These are phyloP conservation scores for Cylindrotheca fusiformis DNA, from an alignment of 108 stramenopile species.

Conservation along the genomic window DNA sequence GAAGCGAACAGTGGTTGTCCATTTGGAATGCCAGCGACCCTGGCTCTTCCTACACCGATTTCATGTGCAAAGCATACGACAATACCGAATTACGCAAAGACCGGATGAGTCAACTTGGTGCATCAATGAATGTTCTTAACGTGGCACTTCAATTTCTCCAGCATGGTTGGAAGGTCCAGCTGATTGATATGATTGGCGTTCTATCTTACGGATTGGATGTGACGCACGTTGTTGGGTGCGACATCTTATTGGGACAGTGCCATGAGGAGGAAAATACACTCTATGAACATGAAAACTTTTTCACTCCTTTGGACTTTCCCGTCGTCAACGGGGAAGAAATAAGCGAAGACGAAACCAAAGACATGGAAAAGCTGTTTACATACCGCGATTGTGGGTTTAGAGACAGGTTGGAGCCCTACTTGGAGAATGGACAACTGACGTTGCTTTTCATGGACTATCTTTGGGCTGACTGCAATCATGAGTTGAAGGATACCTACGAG, in stretches of 20 bases:
- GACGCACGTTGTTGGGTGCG: slow-evolving; percentile 19
- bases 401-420: not conserved
- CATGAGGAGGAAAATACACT: not conserved
- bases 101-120: slow-evolving; percentile 4
- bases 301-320: not conserved
- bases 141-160: slow-evolving; percentile 8
- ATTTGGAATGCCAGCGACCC: not conserved
- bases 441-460: not conserved
- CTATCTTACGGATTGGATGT: slow-evolving; percentile 4
- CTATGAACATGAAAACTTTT: not conserved
- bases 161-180: slow-evolving; percentile 15
- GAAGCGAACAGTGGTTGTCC: slow-evolving; percentile 30
- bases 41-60: not conserved
- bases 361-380: not conserved
- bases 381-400: not conserved
- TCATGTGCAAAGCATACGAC: not conserved
- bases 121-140: slow-evolving; percentile 26
- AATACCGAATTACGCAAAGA: slow-evolving; percentile 3
- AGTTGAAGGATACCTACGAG: not conserved
- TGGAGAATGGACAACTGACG: not conserved
- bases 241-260: slow-evolving; percentile 7
- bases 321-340: not conserved
- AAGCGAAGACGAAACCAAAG: not conserved
- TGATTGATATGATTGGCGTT: slow-evolving; percentile 17
- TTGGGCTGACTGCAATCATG: not conserved